phyloP scores from a whole-genome alignment of 306 rosid genomes.

The Leucaena leucocephala region DNA sequence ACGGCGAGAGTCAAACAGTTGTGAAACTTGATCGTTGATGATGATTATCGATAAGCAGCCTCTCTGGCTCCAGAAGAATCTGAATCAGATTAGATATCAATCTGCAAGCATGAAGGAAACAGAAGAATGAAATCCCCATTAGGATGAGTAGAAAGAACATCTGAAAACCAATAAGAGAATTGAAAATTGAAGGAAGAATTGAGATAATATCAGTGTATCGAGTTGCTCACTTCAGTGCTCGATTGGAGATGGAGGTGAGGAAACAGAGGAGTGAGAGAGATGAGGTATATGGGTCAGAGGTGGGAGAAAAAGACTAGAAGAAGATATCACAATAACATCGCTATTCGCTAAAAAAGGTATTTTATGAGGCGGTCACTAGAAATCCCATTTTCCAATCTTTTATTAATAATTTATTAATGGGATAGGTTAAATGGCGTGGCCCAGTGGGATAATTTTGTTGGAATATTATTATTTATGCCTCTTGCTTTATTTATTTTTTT shows the following conservation, averaged over 20 bases:
- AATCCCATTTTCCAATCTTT: neutral
- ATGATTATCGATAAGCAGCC: neutral
- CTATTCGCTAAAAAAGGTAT: neutral
- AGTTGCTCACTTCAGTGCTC: neutral
- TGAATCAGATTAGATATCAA: neutral
- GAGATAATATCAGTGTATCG: neutral
- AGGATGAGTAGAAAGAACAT: neutral
- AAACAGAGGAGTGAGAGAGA: neutral
- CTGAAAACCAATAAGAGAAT: neutral
- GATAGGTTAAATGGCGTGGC: neutral
- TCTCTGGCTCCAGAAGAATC: neutral
- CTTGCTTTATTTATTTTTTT: neutral
- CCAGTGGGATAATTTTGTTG: neutral
- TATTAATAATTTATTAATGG: neutral
- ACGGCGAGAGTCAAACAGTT: neutral
- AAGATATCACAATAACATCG: neutral
- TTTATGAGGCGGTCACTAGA: conserved; percentile 14
- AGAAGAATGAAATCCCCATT: neutral
- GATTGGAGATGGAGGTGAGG: neutral
- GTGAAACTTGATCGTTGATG: neutral
- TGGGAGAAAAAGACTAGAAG: neutral
- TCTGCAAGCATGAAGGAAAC: neutral
- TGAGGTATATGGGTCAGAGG: neutral
- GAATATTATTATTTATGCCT: neutral
- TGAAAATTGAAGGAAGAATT: neutral